These are phyloP conservation scores for Penicillium ochrochloron DNA, from an alignment of 495 filamentous ascomycete genomes.

Conservation along the genomic window DNA sequence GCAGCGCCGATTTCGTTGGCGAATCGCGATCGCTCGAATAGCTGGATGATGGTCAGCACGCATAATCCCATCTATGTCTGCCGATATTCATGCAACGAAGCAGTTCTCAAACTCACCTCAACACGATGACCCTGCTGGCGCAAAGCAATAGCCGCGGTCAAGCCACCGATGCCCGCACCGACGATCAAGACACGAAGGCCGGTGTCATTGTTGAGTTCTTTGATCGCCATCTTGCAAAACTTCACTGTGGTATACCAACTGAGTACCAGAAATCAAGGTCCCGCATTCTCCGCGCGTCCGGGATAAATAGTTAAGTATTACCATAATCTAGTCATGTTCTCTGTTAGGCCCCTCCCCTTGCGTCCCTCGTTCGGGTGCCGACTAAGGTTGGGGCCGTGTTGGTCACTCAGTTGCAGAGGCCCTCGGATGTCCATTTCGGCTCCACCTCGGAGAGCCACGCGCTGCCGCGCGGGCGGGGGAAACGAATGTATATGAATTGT, in stretches of 20 bases:
- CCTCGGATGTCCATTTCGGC: conserved; percentile 36
- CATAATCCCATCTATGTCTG: background rate
- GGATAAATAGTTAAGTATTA: conserved; percentile 12
- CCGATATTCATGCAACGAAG: background rate
- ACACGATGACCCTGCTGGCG: conserved; percentile 60
- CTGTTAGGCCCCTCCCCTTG: background rate
- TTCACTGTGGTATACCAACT: background rate
- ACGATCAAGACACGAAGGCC: conserved; percentile 52
- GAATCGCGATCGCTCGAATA: conserved; percentile 58
- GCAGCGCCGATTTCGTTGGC: conserved; percentile 61
- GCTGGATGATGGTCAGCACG: conserved; percentile 30
- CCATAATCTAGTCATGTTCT: background rate
- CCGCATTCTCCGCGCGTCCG: background rate
- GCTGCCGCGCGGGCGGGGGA: conserved; percentile 17
- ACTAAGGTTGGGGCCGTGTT: background rate
- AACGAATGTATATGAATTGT: conserved; percentile 20
- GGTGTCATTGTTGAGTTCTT: conserved; percentile 17
- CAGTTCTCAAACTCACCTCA: conserved; percentile 30
- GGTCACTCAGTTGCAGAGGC: background rate
- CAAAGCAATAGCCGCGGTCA: conserved; percentile 58
- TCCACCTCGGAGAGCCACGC: conserved; percentile 28
- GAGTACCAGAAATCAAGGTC: background rate
- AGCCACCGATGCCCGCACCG: conserved; percentile 62
- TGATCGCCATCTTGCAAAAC: conserved; percentile 19
- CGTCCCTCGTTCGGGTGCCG: background rate